These are phyloP conservation scores for Hymenoscyphus scutula DNA, from an alignment of 2,329 filamentous ascomycete species.

Conservation along the genomic window DNA sequence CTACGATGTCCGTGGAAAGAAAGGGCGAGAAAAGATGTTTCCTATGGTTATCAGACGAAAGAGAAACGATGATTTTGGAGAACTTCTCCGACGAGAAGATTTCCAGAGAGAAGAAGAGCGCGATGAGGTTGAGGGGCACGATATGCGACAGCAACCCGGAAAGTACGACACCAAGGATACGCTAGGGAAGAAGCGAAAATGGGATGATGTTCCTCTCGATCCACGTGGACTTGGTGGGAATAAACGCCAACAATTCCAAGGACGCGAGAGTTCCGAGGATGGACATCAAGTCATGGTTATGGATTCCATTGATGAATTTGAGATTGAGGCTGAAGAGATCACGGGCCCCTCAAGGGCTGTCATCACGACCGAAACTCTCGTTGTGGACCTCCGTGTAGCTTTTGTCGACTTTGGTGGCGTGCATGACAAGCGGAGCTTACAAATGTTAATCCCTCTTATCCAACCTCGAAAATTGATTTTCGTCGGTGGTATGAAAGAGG, in stretches of 20 bases:
- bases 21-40: conserved; percentile 88
- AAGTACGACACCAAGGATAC: conserved; percentile 54
- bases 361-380: conserved; percentile 60
- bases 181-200: conserved; percentile 90
- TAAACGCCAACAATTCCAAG: conserved; percentile 57
- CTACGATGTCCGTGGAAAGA: conserved; percentile 87
- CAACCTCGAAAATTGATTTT: conserved; percentile 92
- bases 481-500: conserved; percentile 74
- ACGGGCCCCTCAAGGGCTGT: conserved; percentile 74
- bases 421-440: conserved; percentile 88
- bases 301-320: conserved; percentile 55
- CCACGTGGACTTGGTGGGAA: conserved; percentile 45
- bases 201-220: conserved; percentile 64
- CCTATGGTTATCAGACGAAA: conserved; percentile 78
- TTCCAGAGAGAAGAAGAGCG: conserved; percentile 91
- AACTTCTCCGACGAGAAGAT: conserved; percentile 89
- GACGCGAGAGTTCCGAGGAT: conserved; percentile 37
- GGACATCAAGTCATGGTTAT: conserved; percentile 43
- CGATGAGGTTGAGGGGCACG: conserved; percentile 68
- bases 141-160: conserved; percentile 51
- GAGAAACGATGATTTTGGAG: conserved; percentile 87
- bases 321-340: conserved; percentile 54
- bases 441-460: conserved; percentile 93
- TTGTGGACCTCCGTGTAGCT: conserved; percentile 72
- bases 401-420: conserved; percentile 90